Conservation (phyloP, 495 filamentous ascomycete species). For the Articulospora tetracladia region DNA sequence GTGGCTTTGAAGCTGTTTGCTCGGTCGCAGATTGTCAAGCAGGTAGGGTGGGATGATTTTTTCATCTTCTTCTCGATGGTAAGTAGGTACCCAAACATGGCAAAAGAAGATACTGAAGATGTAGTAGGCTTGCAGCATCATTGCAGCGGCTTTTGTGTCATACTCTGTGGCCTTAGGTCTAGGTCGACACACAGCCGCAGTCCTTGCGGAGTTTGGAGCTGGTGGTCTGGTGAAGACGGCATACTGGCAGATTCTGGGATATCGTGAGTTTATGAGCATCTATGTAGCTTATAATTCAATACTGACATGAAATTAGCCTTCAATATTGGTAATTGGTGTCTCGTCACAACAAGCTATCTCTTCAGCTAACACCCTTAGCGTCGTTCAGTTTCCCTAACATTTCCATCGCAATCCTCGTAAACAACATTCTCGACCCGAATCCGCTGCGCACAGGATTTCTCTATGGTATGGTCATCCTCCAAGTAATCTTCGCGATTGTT, state of each 20-base stretch:
- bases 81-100: not conserved
- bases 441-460: not conserved
- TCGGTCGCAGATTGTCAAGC: not conserved
- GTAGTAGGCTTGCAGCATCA: not conserved
- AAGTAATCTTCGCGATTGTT: not conserved
- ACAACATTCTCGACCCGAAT: not conserved
- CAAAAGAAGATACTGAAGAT: not conserved
- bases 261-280: not conserved
- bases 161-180: not conserved
- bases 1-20: not conserved
- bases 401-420: not conserved
- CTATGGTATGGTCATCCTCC: not conserved
- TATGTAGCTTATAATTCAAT: not conserved
- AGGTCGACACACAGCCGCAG: not conserved
- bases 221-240: not conserved
- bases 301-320: not conserved
- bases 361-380: not conserved
- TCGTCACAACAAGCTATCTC: not conserved
- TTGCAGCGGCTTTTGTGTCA: not conserved
- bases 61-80: not conserved
- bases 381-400: constrained; percentile 4
- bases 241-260: not conserved
- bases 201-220: not conserved
- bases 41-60: not conserved
- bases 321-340: not conserved